A percentile compares a stretch with the other conserved stretches of the same genome.
These are phyloP conservation scores for Panaeolus papilionaceus DNA, from an alignment of 768 basidiomycete genomes.

Conservation along the genomic window DNA sequence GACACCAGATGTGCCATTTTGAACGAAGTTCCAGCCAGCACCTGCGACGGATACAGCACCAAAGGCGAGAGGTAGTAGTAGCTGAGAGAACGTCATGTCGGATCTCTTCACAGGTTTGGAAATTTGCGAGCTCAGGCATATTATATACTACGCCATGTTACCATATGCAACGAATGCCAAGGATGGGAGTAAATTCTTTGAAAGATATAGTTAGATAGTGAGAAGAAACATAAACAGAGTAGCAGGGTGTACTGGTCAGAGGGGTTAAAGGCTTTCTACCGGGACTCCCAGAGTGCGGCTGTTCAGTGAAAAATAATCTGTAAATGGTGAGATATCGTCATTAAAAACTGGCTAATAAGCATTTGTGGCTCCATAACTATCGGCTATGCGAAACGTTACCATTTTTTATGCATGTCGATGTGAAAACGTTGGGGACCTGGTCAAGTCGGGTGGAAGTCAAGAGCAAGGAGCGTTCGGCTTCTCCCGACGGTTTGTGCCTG, in stretches of 20 bases:
- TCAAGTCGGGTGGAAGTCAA: not conserved
- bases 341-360: not conserved
- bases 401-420: not conserved
- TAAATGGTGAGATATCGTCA: not conserved
- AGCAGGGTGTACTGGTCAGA: not conserved
- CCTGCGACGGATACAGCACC: constrained; percentile 20
- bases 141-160: not conserved
- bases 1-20: constrained; percentile 32
- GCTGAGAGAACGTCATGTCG: constrained; percentile 4
- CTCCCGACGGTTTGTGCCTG: not conserved
- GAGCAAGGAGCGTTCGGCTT: not conserved
- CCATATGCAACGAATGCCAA: not conserved
- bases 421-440: not conserved
- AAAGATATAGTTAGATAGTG: not conserved
- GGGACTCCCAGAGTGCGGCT: not conserved
- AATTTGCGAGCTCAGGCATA: not conserved
- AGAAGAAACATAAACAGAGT: not conserved
- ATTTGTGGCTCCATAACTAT: not conserved
- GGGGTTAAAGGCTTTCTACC: not conserved
- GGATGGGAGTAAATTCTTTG: not conserved
- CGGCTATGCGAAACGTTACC: not conserved
- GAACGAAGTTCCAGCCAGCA: constrained; percentile 30
- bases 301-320: not conserved
- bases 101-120: not conserved
- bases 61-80: not conserved